Conservation (phyloP, 495 filamentous ascomycete genomes). For the Penicillium cataractarum region DNA sequence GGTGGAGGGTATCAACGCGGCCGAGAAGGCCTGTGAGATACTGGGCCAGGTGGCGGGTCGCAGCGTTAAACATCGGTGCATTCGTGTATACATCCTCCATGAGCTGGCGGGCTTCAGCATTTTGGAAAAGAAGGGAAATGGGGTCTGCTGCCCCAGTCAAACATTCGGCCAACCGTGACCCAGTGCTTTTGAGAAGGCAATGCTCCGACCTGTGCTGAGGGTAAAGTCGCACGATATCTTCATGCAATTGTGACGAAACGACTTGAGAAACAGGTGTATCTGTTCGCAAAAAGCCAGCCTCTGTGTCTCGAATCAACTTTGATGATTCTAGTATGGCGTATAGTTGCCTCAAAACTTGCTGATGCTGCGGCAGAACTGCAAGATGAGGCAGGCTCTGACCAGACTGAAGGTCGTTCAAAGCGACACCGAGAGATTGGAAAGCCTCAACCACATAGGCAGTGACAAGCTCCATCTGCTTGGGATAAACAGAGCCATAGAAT, state of each 20-base stretch:
- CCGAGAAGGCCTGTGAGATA: slow-evolving; percentile 3
- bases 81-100: slow-evolving; percentile 13
- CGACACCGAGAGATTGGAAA: slow-evolving; percentile 38
- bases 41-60: background rate
- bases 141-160: slow-evolving; percentile 7
- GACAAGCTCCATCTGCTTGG: slow-evolving; percentile 39
- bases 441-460: slow-evolving; percentile 44
- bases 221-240: slow-evolving; percentile 18
- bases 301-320: background rate
- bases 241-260: background rate
- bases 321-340: background rate
- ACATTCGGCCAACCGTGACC: slow-evolving; percentile 23
- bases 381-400: background rate
- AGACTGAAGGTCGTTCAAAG: slow-evolving; percentile 14
- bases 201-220: slow-evolving; percentile 29
- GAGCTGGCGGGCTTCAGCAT: background rate
- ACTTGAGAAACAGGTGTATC: background rate
- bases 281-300: background rate
- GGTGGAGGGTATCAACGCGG: background rate
- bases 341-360: background rate
- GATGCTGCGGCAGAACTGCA: background rate
- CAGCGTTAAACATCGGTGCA: slow-evolving; percentile 9
- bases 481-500: slow-evolving; percentile 24
- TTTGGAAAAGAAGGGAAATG: background rate
- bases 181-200: slow-evolving; percentile 24